Percentiles rank a stretch among this genome's conserved stretches.
phyloP scores from a whole-genome alignment of 306 rosid genomes.

The Malus orientalis region DNA sequence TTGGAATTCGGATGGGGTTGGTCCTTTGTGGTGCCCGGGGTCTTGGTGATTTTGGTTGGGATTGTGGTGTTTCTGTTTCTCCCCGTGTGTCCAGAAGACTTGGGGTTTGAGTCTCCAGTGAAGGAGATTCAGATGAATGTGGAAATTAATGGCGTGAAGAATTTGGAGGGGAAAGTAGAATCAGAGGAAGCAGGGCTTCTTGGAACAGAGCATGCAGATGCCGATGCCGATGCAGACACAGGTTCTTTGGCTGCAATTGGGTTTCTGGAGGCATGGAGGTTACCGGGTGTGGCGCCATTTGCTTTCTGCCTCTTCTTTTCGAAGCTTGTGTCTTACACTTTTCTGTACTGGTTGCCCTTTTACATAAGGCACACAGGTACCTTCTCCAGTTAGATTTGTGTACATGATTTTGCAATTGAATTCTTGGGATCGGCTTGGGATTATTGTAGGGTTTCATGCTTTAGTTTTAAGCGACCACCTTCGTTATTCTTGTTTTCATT shows the following conservation, averaged over 20 bases:
- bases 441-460: neutral
- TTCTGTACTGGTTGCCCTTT: slow-evolving; percentile 87
- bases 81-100: slow-evolving; percentile 55
- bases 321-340: slow-evolving; percentile 90
- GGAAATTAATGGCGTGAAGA: slow-evolving; percentile 21
- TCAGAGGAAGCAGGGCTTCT: slow-evolving; percentile 67
- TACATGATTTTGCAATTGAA: neutral
- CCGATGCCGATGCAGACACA: neutral
- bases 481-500: neutral
- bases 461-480: neutral
- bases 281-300: slow-evolving; percentile 83
- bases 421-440: neutral
- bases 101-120: slow-evolving; percentile 50
- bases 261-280: slow-evolving; percentile 86
- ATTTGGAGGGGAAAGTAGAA: slow-evolving; percentile 34
- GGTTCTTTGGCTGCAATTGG: slow-evolving; percentile 67
- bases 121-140: slow-evolving; percentile 46
- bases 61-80: slow-evolving; percentile 68
- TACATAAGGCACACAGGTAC: slow-evolving; percentile 75
- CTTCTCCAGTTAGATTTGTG: neutral
- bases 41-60: slow-evolving; percentile 56
- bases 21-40: slow-evolving; percentile 83
- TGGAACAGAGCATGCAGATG: slow-evolving; percentile 26
- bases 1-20: slow-evolving; percentile 96
- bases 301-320: slow-evolving; percentile 87